Conservation (phyloP, 495 filamentous ascomycete genomes). For the Penicillium malachiteum region DNA sequence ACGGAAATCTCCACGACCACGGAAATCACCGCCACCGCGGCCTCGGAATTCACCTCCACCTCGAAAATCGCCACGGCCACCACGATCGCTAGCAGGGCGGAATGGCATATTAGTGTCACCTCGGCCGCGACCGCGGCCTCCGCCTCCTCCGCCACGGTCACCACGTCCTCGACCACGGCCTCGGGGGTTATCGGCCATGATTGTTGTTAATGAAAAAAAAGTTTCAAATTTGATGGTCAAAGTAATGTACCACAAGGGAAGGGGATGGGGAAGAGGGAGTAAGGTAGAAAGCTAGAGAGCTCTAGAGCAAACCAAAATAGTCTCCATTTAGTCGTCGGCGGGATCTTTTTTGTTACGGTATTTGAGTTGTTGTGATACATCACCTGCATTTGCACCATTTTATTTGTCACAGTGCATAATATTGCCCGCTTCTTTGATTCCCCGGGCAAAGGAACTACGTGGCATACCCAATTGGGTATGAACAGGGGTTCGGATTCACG, state of each 20-base stretch:
- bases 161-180: conserved; percentile 24
- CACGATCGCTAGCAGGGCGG: conserved; percentile 13
- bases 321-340: no score
- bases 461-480: no score
- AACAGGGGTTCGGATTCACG: no score
- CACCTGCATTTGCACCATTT: no score
- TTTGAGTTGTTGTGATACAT: no score
- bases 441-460: no score
- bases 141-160: conserved; percentile 13
- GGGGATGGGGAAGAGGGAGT: background rate
- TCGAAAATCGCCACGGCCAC: conserved; percentile 8
- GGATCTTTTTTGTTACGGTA: no score
- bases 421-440: no score
- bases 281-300: no score
- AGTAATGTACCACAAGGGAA: background rate
- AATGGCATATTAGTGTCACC: background rate
- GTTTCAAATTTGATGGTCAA: background rate
- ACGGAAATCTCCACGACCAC: conserved; percentile 10
- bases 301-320: no score
- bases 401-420: no score
- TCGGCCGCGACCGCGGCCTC: conserved; percentile 9
- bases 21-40: background rate
- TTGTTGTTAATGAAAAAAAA: background rate
- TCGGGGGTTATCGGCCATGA: conserved; percentile 15
- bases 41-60: conserved; percentile 1